These are phyloP conservation scores for Ceratocystis cacaofunesta DNA, from an alignment of 2,329 filamentous ascomycete species.

Conservation along the genomic window DNA sequence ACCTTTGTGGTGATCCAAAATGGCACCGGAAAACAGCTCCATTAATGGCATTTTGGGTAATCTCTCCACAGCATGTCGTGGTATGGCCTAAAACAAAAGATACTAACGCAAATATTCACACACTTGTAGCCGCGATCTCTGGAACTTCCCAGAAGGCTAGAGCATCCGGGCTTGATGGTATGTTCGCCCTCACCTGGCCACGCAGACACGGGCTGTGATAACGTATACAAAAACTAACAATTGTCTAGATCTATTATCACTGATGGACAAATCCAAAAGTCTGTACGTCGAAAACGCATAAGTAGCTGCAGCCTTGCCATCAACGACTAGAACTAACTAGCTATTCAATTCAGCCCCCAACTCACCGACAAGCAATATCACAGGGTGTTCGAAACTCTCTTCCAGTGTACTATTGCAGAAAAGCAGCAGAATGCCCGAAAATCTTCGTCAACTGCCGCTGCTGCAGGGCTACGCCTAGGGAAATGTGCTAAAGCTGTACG, in stretches of 20 bases:
- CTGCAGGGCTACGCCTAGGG: slow-evolving; percentile 43
- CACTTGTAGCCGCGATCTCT: slow-evolving; percentile 7
- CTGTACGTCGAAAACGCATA: slow-evolving; percentile 23
- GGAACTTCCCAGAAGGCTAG: slow-evolving; percentile 25
- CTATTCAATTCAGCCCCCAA: slow-evolving; percentile 15
- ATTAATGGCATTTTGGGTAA: slow-evolving; percentile 26
- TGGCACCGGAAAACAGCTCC: slow-evolving; percentile 25
- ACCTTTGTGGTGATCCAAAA: slow-evolving; percentile 13
- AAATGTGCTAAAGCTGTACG: slow-evolving; percentile 59
- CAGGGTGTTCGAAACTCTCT: slow-evolving; percentile 65
- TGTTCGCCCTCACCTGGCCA: slow-evolving; percentile 8
- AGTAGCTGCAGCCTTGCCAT: background rate
- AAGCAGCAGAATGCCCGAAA: slow-evolving; percentile 47
- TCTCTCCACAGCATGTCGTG: slow-evolving; percentile 17
- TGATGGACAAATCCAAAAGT: slow-evolving; percentile 27
- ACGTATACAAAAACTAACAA: background rate
- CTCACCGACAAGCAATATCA: slow-evolving; percentile 69
- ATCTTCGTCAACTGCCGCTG: slow-evolving; percentile 35
- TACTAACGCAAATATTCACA: slow-evolving; percentile 15
- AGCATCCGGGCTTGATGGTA: slow-evolving; percentile 30
- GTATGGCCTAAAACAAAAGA: slow-evolving; percentile 25
- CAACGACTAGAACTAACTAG: background rate
- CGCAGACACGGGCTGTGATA: background rate
- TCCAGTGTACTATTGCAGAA: slow-evolving; percentile 52
- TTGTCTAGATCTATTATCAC: slow-evolving; percentile 25